Conservation (phyloP, 495 filamentous ascomycete species). For the Penicillium dipodomyicola region DNA sequence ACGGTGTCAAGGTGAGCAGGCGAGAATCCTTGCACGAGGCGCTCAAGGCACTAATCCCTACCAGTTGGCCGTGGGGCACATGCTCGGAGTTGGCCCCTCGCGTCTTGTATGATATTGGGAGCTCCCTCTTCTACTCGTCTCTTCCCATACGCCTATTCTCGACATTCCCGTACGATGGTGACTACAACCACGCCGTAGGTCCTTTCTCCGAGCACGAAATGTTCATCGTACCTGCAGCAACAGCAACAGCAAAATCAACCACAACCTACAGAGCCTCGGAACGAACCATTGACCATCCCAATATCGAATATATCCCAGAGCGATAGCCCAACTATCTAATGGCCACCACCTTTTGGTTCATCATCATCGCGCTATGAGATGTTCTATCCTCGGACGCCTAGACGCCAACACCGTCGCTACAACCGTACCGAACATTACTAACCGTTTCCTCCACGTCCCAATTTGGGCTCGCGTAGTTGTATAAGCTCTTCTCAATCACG, state of each 20-base stretch:
- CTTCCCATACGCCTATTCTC: neutral
- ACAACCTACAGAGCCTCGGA: neutral
- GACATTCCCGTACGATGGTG: neutral
- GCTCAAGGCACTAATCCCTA: neutral
- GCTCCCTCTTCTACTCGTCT: neutral
- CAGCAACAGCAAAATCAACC: no score
- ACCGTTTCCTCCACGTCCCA: no score
- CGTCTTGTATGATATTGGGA: neutral
- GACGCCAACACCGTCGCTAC: no score
- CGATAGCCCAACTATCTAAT: conserved; percentile 15
- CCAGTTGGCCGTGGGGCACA: neutral
- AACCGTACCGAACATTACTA: no score
- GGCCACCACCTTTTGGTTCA: conserved; percentile 22
- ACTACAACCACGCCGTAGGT: no score
- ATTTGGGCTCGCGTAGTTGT: no score
- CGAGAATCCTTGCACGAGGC: neutral
- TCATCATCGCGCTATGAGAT: conserved; percentile 13
- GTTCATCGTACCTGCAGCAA: no score
- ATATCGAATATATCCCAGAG: neutral
- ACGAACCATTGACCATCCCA: neutral
- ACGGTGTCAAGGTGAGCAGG: neutral
- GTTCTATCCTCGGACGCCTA: conserved; percentile 8
- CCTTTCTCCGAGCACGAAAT: no score
- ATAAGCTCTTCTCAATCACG: no score
- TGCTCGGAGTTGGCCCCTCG: neutral